Evolutionary conservation across 495 filamentous ascomycete species (phyloP).

Genomic region (Pseudomonodictys pantanalensis): DNA sequence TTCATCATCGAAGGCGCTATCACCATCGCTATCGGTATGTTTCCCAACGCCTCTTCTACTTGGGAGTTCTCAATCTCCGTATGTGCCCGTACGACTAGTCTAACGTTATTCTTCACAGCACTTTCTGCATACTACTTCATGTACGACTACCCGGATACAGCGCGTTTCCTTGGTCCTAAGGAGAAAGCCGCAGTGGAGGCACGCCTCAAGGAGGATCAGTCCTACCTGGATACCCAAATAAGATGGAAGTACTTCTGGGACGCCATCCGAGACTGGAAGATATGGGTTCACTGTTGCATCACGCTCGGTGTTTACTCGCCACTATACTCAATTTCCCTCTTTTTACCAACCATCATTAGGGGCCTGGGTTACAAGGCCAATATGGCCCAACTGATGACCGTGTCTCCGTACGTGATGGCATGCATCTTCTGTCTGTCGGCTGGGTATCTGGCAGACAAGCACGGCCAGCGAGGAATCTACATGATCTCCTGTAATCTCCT

Average conservation of each 20-base stretch:
- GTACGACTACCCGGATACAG: constrained; percentile 33
- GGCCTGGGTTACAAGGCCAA: constrained; percentile 33
- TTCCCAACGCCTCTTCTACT: neutral
- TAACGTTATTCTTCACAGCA: constrained; percentile 13
- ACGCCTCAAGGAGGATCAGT: constrained; percentile 33
- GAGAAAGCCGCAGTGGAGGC: constrained; percentile 30
- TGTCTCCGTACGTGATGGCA: constrained; percentile 39
- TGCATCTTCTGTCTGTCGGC: constrained; percentile 27
- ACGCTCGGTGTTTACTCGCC: constrained; percentile 50
- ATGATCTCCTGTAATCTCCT: constrained; percentile 38
- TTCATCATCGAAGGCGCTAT: constrained; percentile 40
- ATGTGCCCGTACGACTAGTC: neutral
- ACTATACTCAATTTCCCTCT: constrained; percentile 75
- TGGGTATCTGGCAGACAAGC: constrained; percentile 26
- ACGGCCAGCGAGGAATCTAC: constrained; percentile 32
- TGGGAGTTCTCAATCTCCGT: neutral
- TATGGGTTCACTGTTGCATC: constrained; percentile 36
- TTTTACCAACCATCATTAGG: constrained; percentile 49
- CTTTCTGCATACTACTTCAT: constrained; percentile 36
- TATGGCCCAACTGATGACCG: constrained; percentile 37
- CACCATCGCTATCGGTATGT: constrained; percentile 34
- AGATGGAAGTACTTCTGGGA: constrained; percentile 24
- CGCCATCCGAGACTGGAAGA: constrained; percentile 35
- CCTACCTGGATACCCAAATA: constrained; percentile 30
- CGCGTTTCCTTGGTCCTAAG: constrained; percentile 30